phyloP scores from a whole-genome alignment of 768 basidiomycete genomes.

The Suillus paluster region DNA sequence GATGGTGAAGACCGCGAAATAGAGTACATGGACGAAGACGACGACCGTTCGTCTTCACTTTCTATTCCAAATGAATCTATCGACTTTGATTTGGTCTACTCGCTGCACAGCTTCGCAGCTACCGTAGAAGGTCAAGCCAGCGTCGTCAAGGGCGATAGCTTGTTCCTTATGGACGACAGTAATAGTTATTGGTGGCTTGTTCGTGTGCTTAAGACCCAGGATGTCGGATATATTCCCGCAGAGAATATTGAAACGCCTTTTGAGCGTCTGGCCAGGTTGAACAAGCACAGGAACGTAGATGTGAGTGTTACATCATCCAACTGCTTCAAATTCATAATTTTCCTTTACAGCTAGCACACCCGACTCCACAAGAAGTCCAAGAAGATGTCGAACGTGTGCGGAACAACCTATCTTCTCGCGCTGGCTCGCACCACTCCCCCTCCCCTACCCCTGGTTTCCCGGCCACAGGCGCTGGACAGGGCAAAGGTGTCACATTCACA shows the following conservation, averaged over 20 bases:
- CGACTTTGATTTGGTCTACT: constrained; percentile 91
- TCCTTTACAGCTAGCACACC: constrained; percentile 33
- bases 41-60: constrained; percentile 79
- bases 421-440: constrained; percentile 54
- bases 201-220: constrained; percentile 96
- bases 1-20: constrained; percentile 70
- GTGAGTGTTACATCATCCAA: constrained; percentile 49
- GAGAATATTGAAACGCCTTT: constrained; percentile 99
- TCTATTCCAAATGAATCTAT: constrained; percentile 92
- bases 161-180: constrained; percentile 96
- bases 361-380: constrained; percentile 56
- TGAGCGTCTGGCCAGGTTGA: constrained; percentile 91
- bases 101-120: constrained; percentile 95
- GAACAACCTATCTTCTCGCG: constrained; percentile 52
- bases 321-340: background rate
- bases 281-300: constrained; percentile 97
- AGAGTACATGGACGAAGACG: constrained; percentile 74
- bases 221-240: constrained; percentile 98
- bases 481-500: constrained; percentile 72
- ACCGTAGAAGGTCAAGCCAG: constrained; percentile 99
- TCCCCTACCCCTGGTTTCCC: constrained; percentile 45
- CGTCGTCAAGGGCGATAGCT: constrained; percentile 96
- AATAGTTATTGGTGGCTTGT: constrained; percentile 99
- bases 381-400: constrained; percentile 61
- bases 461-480: constrained; percentile 26